phyloP scores from a whole-genome alignment of 192 early-diverging fungal species.

The Spizellomyces punctatus region DNA sequence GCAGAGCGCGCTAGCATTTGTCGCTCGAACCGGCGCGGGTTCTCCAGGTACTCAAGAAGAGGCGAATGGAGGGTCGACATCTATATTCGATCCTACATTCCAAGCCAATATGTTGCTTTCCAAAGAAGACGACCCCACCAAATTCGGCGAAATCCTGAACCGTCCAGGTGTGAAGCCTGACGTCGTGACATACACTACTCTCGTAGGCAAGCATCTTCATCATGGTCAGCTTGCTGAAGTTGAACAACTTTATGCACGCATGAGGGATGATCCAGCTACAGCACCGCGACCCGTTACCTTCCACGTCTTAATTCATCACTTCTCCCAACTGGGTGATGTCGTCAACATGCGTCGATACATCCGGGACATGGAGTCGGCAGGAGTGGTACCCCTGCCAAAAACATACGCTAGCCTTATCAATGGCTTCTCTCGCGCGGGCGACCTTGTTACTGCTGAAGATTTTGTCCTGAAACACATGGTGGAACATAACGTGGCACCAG shows the following conservation, averaged over 20 bases:
- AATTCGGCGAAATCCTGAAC: not conserved
- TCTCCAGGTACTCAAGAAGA: too few species aligned
- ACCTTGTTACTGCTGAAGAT: not conserved
- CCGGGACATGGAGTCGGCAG: not conserved
- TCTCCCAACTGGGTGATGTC: not conserved
- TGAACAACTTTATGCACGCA: slow-evolving; percentile 1
- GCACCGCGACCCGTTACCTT: slow-evolving; percentile 5
- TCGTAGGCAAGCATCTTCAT: not conserved
- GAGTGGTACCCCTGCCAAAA: not conserved
- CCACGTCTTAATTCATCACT: slow-evolving; percentile 14
- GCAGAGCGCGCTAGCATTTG: not conserved
- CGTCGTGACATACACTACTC: not conserved
- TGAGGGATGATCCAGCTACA: not conserved
- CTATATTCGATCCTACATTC: too few species aligned
- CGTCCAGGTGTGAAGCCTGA: not conserved
- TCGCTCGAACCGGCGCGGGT: too few species aligned
- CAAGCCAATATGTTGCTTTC: too few species aligned
- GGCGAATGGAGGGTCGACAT: too few species aligned
- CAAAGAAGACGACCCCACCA: not conserved
- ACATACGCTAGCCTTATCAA: slow-evolving; percentile 2
- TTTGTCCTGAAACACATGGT: not conserved
- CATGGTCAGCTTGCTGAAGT: not conserved
- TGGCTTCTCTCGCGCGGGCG: not conserved
- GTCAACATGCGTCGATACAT: not conserved
- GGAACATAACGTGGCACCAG: not conserved